Conservation (phyloP, 1,284 basidiomycete species). For the Ustilago crameri region DNA sequence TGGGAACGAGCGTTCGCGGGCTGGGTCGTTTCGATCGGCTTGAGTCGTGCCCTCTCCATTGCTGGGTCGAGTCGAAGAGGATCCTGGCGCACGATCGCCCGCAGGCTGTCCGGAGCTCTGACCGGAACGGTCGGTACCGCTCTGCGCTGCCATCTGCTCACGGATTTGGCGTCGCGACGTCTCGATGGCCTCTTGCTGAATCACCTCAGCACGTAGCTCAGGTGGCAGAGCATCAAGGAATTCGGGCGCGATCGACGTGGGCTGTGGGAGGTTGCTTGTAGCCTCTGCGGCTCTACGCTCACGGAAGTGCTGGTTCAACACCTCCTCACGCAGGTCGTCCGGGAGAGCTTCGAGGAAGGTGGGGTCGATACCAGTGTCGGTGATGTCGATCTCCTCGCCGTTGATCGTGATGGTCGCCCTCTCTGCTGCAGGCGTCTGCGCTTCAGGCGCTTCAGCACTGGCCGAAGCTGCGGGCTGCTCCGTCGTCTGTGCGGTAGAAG, state of each 20-base stretch:
- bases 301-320: slow-evolving; percentile 94
- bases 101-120: slow-evolving; percentile 12
- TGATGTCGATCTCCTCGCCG: slow-evolving; percentile 95
- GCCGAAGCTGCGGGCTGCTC: slow-evolving; percentile 5
- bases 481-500: background rate
- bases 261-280: slow-evolving; percentile 72
- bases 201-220: slow-evolving; percentile 93
- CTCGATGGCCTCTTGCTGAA: slow-evolving; percentile 91
- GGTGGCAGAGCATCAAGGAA: slow-evolving; percentile 96
- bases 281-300: slow-evolving; percentile 76
- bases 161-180: slow-evolving; percentile 70
- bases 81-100: slow-evolving; percentile 6
- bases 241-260: slow-evolving; percentile 87
- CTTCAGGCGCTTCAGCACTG: slow-evolving; percentile 1
- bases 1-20: slow-evolving; percentile 6
- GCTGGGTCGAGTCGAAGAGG: background rate
- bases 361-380: slow-evolving; percentile 97
- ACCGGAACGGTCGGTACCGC: slow-evolving; percentile 8
- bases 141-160: slow-evolving; percentile 36
- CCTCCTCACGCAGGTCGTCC: slow-evolving; percentile 98
- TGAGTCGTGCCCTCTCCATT: slow-evolving; percentile 11
- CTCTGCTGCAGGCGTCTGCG: slow-evolving; percentile 13
- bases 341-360: slow-evolving; percentile 97
- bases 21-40: slow-evolving; percentile 6
- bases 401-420: slow-evolving; percentile 73